Base-by-base conservation (phyloP, 2,329 filamentous ascomycete species). In the Aspergillus fumigatiaffinis region DNA sequence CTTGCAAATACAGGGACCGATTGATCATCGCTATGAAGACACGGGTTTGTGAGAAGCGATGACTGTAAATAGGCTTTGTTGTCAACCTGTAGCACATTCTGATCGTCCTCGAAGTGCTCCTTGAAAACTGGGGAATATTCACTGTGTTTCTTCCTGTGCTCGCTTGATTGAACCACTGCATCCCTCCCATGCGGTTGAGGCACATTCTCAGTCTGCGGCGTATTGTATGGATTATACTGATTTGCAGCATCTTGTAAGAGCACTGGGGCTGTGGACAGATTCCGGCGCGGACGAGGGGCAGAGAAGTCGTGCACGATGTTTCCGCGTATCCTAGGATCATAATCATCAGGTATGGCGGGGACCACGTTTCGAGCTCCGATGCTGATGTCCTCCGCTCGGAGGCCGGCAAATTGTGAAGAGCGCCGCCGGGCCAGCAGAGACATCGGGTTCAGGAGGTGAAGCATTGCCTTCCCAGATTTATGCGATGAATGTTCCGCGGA, bases 231-330 rank as follows among this genome's bases (percentile, higher is more conserved):
- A 51, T 56, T 60, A 25, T 47, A 35, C 25, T 44, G 50, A 46
- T 51, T 51, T 20, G 26, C 35, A n/a, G 53, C 59, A 41, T 65
- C 62, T 14, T 54, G 60, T 17, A 53, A 46, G 35, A 61, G 56
- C n/a, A 60, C 60, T 12, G 63, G 60, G 9, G 65, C 60, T 10
- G 63, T 60, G 8, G 70, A 71, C 12, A 73, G 55, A 60, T 74
- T 72, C 8, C 72, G 69, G 54, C 80, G 78, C 46, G 78, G 73
- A 52, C 84, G 76, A 5, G 85, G 85, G 3, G 81, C 83, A 51
- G 84, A 86, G 68, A 87, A 88, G 64, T 88, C 85, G 71, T 88
- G 85, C 1, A 87, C 79, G 23, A 84, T 80, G 51, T 82, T 85
- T 20, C 85, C 85, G 53, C 83, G 80, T 57, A 87, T 87, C 53